These are phyloP conservation scores for Gonapodya prolifera DNA, from an alignment of 192 early-diverging fungal species.

Conservation along the genomic window DNA sequence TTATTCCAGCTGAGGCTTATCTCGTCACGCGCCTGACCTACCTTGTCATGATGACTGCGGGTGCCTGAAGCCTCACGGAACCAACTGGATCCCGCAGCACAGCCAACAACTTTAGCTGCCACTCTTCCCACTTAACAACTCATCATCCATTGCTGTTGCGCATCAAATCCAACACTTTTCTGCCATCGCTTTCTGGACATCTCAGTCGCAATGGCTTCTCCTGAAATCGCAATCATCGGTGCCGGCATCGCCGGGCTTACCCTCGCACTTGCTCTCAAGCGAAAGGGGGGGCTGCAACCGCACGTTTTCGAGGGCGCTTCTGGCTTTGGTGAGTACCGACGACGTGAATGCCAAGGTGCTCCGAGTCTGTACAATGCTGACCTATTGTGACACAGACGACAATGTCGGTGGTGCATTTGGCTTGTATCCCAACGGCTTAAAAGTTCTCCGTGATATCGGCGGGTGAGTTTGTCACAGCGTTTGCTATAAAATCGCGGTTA, in stretches of 20 bases:
- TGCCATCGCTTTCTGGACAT: too few species aligned
- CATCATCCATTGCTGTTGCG: too few species aligned
- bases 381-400: constrained; percentile 7
- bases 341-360: background rate
- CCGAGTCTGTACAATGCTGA: background rate
- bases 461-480: background rate
- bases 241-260: constrained; percentile 14
- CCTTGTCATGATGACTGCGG: too few species aligned
- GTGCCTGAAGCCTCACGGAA: too few species aligned
- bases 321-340: constrained; percentile 10
- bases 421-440: constrained; percentile 21
- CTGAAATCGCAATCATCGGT: constrained; percentile 12
- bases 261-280: constrained; percentile 20
- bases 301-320: constrained; percentile 19
- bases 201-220: background rate
- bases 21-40: too few species aligned
- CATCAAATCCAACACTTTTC: too few species aligned
- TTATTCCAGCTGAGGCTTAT: too few species aligned
- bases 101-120: too few species aligned
- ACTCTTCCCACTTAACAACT: too few species aligned
- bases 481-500: background rate
- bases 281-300: constrained; percentile 8
- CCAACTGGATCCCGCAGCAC: too few species aligned
- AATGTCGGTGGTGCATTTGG: constrained; percentile 20
- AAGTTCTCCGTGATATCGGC: background rate